phyloP scores from a whole-genome alignment of 805 yeast genomes.

The Vanderwaltozyma tropicalis region DNA sequence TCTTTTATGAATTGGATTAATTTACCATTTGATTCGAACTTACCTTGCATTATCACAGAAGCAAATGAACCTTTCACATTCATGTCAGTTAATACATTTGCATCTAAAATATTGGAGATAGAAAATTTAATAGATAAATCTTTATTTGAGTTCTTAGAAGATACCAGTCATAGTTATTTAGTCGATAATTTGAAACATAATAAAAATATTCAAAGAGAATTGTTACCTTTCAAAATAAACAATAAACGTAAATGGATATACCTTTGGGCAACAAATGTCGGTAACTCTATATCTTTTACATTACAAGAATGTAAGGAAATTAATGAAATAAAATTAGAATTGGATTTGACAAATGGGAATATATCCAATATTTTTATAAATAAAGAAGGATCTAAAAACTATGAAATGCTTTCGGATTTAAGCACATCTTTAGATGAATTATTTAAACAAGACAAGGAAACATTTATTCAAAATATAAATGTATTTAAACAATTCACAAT shows the following conservation, averaged over 20 bases:
- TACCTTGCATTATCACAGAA: background rate
- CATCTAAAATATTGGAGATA: background rate
- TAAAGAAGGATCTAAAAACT: slow-evolving; percentile 10
- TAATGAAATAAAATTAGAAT: background rate
- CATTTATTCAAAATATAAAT: slow-evolving; percentile 34
- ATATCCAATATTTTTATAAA: background rate
- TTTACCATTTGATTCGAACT: background rate
- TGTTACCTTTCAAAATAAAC: background rate
- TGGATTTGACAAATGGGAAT: background rate
- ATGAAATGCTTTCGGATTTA: slow-evolving; percentile 9
- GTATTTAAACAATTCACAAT: slow-evolving; percentile 49
- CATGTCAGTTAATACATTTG: slow-evolving; percentile 1
- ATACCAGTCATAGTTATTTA: background rate
- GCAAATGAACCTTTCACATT: background rate
- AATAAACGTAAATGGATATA: background rate
- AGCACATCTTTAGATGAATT: slow-evolving; percentile 47
- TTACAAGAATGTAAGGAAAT: background rate
- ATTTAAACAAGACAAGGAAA: slow-evolving; percentile 35
- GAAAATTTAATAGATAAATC: background rate
- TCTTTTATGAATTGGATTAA: background rate
- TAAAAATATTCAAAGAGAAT: background rate
- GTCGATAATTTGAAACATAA: background rate
- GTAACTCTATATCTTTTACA: background rate
- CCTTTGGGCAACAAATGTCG: background rate
- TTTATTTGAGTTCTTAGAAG: background rate